A percentile compares a stretch with the other conserved stretches of the same genome.
Conservation (phyloP, 768 basidiomycete genomes). For the Leccinum imitatum region DNA sequence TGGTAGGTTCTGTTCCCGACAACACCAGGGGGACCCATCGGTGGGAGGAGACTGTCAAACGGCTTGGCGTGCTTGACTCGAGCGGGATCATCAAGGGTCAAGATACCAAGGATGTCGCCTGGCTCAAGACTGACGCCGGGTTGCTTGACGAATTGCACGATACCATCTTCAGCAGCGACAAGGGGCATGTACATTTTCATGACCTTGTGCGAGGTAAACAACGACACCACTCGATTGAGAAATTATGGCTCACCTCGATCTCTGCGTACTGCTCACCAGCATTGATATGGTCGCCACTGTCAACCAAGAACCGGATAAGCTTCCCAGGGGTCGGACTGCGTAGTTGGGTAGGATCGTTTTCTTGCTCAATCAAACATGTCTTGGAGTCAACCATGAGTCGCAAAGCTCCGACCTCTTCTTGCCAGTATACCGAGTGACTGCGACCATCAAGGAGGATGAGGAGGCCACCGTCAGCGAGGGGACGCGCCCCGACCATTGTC, state of each 20-base stretch:
- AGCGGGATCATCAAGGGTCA: conserved; percentile 92
- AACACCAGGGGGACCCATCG: conserved; percentile 83
- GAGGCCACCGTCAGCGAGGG: conserved; percentile 93
- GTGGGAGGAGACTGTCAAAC: conserved; percentile 90
- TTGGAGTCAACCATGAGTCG: conserved; percentile 94
- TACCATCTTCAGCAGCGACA: conserved; percentile 89
- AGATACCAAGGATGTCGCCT: conserved; percentile 95
- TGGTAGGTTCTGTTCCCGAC: conserved; percentile 91
- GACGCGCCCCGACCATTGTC: conserved; percentile 87
- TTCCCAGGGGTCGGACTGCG: conserved; percentile 97
- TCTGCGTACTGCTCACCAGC: conserved; percentile 98
- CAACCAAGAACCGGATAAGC: conserved; percentile 90
- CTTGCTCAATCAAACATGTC: conserved; percentile 98
- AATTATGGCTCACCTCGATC: conserved; percentile 71
- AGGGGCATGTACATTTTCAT: conserved; percentile 99
- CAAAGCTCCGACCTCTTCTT: conserved; percentile 94
- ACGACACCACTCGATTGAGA: neutral
- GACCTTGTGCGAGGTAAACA: conserved; percentile 46
- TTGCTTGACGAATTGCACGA: conserved; percentile 95
- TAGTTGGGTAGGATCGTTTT: conserved; percentile 98
- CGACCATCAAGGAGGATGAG: conserved; percentile 89
- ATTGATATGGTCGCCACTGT: conserved; percentile 95
- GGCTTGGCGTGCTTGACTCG: conserved; percentile 99
- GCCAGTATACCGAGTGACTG: conserved; percentile 97
- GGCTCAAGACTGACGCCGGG: conserved; percentile 96